These are phyloP conservation scores for Penicillium sp. DNA, from an alignment of 2,329 filamentous ascomycete genomes.

Conservation along the genomic window DNA sequence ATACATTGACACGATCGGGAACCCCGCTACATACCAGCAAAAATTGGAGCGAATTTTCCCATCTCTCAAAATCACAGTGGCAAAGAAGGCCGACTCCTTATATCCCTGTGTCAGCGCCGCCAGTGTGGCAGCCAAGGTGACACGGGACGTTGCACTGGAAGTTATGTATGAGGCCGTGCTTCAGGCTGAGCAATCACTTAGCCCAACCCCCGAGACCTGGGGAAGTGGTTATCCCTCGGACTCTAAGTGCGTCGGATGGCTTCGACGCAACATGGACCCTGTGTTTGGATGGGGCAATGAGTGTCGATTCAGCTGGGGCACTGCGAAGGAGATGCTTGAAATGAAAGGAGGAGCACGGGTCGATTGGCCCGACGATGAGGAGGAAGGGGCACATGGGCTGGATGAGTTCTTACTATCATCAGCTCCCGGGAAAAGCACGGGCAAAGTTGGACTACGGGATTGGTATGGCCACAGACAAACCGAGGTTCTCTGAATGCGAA, in stretches of 20 bases:
- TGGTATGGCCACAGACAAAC: constrained; percentile 77
- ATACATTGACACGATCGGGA: constrained; percentile 92
- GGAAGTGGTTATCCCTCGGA: constrained; percentile 94
- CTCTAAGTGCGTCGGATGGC: constrained; percentile 72
- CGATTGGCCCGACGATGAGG: constrained; percentile 78
- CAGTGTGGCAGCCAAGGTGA: constrained; percentile 94
- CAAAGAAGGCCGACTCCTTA: constrained; percentile 87
- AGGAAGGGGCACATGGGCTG: constrained; percentile 62
- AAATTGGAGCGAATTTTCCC: constrained; percentile 84
- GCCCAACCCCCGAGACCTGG: constrained; percentile 56
- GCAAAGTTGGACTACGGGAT: constrained; percentile 68
- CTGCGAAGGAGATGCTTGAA: constrained; percentile 89
- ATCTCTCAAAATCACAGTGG: constrained; percentile 68
- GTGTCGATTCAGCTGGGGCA: constrained; percentile 94
- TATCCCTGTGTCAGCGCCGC: constrained; percentile 93
- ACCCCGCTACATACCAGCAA: constrained; percentile 76
- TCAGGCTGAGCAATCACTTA: constrained; percentile 28
- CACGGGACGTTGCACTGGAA: constrained; percentile 83
- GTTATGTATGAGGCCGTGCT: constrained; percentile 63
- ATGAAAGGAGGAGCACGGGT: constrained; percentile 68
- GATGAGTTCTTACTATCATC: constrained; percentile 69
- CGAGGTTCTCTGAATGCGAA: constrained; percentile 62
- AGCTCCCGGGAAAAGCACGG: constrained; percentile 41
- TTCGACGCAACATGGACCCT: constrained; percentile 83
- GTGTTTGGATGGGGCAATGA: constrained; percentile 94